Conservation (phyloP, 305 asterid genomes). For the Solanum hybrid region DNA sequence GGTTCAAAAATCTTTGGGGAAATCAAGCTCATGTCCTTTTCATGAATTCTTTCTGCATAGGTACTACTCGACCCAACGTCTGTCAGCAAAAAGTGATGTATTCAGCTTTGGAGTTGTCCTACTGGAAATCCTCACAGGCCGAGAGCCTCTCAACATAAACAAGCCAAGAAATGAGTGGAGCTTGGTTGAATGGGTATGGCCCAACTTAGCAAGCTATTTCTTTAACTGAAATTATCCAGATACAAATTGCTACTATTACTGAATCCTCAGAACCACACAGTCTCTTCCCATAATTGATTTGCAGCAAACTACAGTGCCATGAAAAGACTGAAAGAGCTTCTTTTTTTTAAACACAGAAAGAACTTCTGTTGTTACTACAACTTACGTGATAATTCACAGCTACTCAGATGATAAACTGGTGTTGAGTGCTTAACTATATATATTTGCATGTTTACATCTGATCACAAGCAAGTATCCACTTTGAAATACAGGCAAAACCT, state of each 20-base stretch:
- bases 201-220: slow-evolving; percentile 7
- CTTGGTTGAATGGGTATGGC: slow-evolving; percentile 85
- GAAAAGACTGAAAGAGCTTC: background rate
- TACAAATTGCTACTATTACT: background rate
- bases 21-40: background rate
- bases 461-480: background rate
- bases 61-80: slow-evolving; percentile 84
- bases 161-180: slow-evolving; percentile 86
- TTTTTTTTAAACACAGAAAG: background rate
- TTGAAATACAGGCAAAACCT: slow-evolving; percentile 50
- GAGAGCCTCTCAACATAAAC: slow-evolving; percentile 76
- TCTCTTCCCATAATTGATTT: background rate
- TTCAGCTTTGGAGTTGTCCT: slow-evolving; percentile 92
- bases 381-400: background rate
- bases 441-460: background rate
- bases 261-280: background rate
- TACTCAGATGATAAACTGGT: background rate
- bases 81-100: slow-evolving; percentile 83
- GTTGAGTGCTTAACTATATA: background rate
- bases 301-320: slow-evolving; percentile 1
- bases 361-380: background rate
- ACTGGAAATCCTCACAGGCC: slow-evolving; percentile 63
- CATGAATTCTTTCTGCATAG: slow-evolving; percentile 17
- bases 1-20: background rate
- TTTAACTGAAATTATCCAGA: background rate